Evolutionary conservation across 2,329 filamentous ascomycete species (phyloP), one percentile per base, ranked within the genome.

Genomic region (Diplodia corticola): DNA sequence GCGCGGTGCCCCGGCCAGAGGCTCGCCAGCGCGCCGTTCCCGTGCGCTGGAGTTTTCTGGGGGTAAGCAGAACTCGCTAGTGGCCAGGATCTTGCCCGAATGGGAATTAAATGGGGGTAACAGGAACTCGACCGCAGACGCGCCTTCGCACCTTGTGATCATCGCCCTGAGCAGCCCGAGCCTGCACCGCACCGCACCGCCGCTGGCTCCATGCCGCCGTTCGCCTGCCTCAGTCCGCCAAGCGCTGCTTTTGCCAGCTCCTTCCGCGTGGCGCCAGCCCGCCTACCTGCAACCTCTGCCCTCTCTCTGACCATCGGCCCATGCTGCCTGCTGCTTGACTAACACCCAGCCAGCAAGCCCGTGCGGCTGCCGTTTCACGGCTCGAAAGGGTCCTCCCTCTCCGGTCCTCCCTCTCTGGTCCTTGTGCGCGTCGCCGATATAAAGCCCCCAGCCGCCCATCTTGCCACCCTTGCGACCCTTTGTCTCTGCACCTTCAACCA

Each of bases 41-140:
- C 57, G 57, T 61, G 24, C 57, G 7, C n/a, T 35, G 57, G n/a
- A 61, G 57, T 61, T 61, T 61, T 28, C 44, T 61, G 57, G 57
- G 57, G 57, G 57, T 61, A 61, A 61, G 57, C 57, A 61, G 57
- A 61, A 61, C 57, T 61, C 57, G 57, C 57, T 65, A 65, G 63
- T 40, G 63, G 50, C 51, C 51, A 55, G 63, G 51, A 50, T 57
- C 48, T 65, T 65, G 33, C 63, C 63, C 22, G 26, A 57, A 57
- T 24, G 63, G 63, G 63, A 65, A 57, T 65, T 65, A 57, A 35
- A 54, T 65, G 63, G 63, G 63, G 63, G 63, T 65, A 65, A 65
- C 26, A 54, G 53, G 63, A 65, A 65, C 30, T 65, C 63, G n/a
- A 35, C 12, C 22, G 44, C 50, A 48, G 46, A 44, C 55, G 63